A percentile compares a stretch with the other conserved stretches of the same genome.
Conservation (phyloP, 1,139 yeast species). For the Eremothecium coryli region DNA sequence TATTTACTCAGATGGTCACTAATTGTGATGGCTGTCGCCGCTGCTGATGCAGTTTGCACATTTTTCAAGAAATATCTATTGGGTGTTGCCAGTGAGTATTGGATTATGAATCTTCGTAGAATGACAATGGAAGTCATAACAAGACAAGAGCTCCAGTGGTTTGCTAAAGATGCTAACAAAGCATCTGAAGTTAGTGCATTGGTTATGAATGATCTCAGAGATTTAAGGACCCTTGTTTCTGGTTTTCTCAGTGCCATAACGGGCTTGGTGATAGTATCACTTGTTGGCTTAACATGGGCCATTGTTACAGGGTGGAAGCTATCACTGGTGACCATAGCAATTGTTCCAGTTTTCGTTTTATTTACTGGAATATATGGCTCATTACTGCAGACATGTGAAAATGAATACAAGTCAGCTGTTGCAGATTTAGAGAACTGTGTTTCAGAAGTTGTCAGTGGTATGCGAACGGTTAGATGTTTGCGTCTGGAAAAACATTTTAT, state of each 20-base stretch:
- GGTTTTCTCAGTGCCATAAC: slow-evolving; percentile 48
- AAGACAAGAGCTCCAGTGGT: slow-evolving; percentile 50
- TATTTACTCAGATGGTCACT: slow-evolving; percentile 57
- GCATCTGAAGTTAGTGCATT: slow-evolving; percentile 58
- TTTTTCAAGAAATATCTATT: slow-evolving; percentile 45
- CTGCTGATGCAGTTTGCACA: slow-evolving; percentile 49
- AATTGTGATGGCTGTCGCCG: slow-evolving; percentile 50
- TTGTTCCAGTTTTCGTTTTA: slow-evolving; percentile 53
- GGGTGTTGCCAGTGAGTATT: slow-evolving; percentile 53
- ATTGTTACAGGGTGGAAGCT: slow-evolving; percentile 77
- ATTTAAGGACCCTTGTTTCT: slow-evolving; percentile 54
- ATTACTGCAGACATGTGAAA: slow-evolving; percentile 47
- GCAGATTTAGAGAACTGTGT: slow-evolving; percentile 45
- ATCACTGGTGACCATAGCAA: slow-evolving; percentile 67
- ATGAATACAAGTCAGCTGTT: slow-evolving; percentile 47
- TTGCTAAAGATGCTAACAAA: slow-evolving; percentile 33
- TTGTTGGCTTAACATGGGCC: slow-evolving; percentile 69
- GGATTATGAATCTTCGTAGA: slow-evolving; percentile 54
- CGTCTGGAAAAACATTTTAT: slow-evolving; percentile 44
- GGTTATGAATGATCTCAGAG: slow-evolving; percentile 72
- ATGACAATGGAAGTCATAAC: slow-evolving; percentile 41
- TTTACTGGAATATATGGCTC: slow-evolving; percentile 46
- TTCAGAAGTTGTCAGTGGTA: slow-evolving; percentile 51
- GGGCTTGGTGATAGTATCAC: slow-evolving; percentile 45
- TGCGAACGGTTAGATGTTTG: slow-evolving; percentile 54